Evolutionary conservation across 306 rosid species (phyloP).

Genomic region (Acacia crassicarpa): DNA sequence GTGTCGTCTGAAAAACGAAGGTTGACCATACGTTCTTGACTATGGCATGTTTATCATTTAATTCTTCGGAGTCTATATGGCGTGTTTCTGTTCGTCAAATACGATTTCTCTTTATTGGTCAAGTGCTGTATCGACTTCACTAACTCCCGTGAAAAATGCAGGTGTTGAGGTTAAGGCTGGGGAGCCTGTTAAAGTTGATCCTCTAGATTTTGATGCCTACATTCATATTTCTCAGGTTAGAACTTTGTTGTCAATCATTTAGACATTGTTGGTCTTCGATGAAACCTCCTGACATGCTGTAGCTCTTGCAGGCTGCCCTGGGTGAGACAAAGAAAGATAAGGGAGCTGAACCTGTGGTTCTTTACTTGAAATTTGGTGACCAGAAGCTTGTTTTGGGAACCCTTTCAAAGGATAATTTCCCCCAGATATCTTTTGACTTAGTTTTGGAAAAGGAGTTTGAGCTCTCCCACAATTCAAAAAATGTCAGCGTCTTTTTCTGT

Average conservation of each 20-base stretch:
- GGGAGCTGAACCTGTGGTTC: slow-evolving; percentile 44
- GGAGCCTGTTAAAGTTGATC: slow-evolving; percentile 50
- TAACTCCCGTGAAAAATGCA: slow-evolving; percentile 16
- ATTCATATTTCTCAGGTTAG: slow-evolving; percentile 90
- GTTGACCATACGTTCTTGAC: not conserved
- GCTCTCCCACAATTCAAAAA: slow-evolving; percentile 74
- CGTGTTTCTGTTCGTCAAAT: not conserved
- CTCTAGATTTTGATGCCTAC: slow-evolving; percentile 27
- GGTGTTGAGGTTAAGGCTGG: slow-evolving; percentile 95
- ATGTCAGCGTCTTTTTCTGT: slow-evolving; percentile 60
- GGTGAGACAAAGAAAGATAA: slow-evolving; percentile 73
- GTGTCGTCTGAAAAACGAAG: not conserved
- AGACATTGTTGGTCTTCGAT: not conserved
- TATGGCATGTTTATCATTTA: too few relatives aligned
- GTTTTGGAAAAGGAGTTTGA: slow-evolving; percentile 84
- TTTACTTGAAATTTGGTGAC: slow-evolving; percentile 52
- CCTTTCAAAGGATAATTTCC: slow-evolving; percentile 60
- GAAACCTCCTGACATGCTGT: not conserved
- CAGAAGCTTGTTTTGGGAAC: slow-evolving; percentile 76
- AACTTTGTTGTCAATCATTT: not conserved
- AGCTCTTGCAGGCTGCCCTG: slow-evolving; percentile 58
- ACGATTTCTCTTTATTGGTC: not conserved
- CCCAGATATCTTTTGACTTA: slow-evolving; percentile 68
- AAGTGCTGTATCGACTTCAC: not conserved
- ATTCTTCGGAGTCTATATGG: not conserved